These are phyloP conservation scores for Exophiala oligosperma DNA, from an alignment of 2,329 filamentous ascomycete species.

Conservation along the genomic window DNA sequence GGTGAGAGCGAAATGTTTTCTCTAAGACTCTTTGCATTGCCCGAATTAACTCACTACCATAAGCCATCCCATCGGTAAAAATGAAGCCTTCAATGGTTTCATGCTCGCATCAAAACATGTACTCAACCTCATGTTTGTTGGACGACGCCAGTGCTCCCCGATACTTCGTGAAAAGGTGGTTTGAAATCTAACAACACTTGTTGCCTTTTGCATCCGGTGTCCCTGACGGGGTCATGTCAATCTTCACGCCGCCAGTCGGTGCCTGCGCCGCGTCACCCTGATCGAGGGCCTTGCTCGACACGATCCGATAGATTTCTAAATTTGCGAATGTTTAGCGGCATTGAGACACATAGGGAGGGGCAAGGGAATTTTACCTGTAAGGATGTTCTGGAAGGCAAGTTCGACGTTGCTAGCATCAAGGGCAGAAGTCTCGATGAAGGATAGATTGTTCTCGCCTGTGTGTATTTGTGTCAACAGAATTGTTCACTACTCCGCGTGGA, in stretches of 20 bases:
- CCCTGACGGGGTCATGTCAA: slow-evolving; percentile 82
- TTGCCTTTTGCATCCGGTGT: slow-evolving; percentile 77
- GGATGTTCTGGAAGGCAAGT: slow-evolving; percentile 98
- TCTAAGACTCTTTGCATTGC: neutral
- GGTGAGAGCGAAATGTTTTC: too few relatives aligned
- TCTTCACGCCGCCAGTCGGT: slow-evolving; percentile 74
- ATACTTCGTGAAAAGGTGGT: neutral
- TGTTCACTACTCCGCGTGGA: slow-evolving; percentile 1
- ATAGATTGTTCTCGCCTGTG: slow-evolving; percentile 92
- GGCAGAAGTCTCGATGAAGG: slow-evolving; percentile 98
- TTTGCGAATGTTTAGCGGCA: slow-evolving; percentile 15
- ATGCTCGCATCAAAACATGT: slow-evolving; percentile 22
- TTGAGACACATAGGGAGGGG: neutral
- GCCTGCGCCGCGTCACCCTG: slow-evolving; percentile 79
- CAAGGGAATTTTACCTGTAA: slow-evolving; percentile 70
- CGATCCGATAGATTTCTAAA: slow-evolving; percentile 97
- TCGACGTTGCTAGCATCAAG: slow-evolving; percentile 99
- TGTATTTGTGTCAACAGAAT: slow-evolving; percentile 21
- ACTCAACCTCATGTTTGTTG: slow-evolving; percentile 11
- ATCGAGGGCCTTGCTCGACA: slow-evolving; percentile 95
- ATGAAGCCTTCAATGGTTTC: slow-evolving; percentile 11
- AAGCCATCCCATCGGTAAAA: slow-evolving; percentile 8
- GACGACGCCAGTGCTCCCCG: slow-evolving; percentile 20
- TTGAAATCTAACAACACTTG: slow-evolving; percentile 67
- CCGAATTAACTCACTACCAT: neutral